Evolutionary conservation across 257 asterid species (phyloP).

Genomic region (Phtheirospermum japonicum): DNA sequence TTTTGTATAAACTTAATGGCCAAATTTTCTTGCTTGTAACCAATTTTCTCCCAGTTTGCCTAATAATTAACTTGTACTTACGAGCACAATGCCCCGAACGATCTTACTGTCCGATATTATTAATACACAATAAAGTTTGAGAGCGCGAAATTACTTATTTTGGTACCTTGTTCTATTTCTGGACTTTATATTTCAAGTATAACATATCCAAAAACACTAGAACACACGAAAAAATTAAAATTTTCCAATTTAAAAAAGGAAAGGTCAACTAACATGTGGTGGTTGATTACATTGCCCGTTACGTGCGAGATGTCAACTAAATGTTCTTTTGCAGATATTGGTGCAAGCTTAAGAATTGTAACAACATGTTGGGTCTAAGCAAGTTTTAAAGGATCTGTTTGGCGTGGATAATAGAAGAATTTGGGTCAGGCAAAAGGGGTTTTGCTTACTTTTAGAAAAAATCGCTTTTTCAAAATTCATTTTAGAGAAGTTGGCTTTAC

Average conservation of each 20-base stretch:
- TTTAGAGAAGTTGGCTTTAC: too few relatives aligned
- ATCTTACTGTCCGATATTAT: slow-evolving; percentile 2
- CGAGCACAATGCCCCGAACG: slow-evolving; percentile 7
- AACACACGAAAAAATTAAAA: too few relatives aligned
- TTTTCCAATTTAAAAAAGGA: too few relatives aligned
- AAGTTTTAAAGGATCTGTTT: slow-evolving; percentile 21
- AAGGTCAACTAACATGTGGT: slow-evolving; percentile 33
- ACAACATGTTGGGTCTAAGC: slow-evolving; percentile 22
- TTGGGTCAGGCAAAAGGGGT: too few relatives aligned
- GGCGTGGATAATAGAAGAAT: too few relatives aligned
- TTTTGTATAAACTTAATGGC: slow-evolving; percentile 12
- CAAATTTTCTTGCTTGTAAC: slow-evolving; percentile 9
- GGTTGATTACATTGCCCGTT: slow-evolving; percentile 21
- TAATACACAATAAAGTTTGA: slow-evolving; percentile 18
- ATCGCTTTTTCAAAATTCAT: too few relatives aligned
- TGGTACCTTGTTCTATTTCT: neutral
- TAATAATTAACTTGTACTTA: slow-evolving; percentile 7
- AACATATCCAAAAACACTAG: neutral
- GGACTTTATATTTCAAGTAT: neutral
- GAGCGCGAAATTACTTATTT: neutral
- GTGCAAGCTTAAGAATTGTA: neutral
- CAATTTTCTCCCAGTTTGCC: neutral
- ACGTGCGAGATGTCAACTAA: slow-evolving; percentile 25
- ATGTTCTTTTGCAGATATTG: slow-evolving; percentile 8
- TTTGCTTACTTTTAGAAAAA: too few relatives aligned